Evolutionary conservation across 306 rosid genomes (phyloP).

Genomic region (Lotus japonicus): DNA sequence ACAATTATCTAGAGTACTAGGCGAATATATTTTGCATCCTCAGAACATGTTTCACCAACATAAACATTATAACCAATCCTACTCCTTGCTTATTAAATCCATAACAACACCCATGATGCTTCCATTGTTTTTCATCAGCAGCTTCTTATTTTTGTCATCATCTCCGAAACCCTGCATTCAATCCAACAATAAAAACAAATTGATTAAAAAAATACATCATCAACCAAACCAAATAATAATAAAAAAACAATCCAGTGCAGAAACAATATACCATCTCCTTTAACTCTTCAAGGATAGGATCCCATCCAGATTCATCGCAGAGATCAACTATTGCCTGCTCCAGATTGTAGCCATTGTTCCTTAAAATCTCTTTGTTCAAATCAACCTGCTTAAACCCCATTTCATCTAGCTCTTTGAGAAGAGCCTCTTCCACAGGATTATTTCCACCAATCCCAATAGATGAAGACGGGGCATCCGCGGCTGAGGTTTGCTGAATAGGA

Average conservation of each 20-base stretch:
- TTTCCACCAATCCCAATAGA: constrained; percentile 22
- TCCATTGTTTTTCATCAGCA: constrained; percentile 80
- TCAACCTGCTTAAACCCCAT: constrained; percentile 81
- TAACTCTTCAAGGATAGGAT: constrained; percentile 78
- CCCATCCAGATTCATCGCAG: constrained; percentile 77
- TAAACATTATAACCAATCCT: constrained; percentile 24
- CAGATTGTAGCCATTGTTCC: constrained; percentile 60
- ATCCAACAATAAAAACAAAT: background rate
- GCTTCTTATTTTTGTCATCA: constrained; percentile 55
- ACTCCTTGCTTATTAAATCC: constrained; percentile 65
- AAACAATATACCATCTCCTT: constrained; percentile 60
- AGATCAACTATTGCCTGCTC: constrained; percentile 73
- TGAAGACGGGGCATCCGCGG: constrained; percentile 22
- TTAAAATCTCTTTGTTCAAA: constrained; percentile 75
- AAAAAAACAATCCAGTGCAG: background rate
- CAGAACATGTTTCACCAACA: background rate
- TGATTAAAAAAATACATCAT: background rate
- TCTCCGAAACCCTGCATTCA: constrained; percentile 71
- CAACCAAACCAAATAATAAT: background rate
- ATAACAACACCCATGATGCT: constrained; percentile 84
- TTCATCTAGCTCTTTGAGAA: constrained; percentile 70
- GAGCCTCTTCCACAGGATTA: constrained; percentile 41
- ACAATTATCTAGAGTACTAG: background rate
- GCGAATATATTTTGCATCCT: background rate
- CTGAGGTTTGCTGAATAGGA: constrained; percentile 15